phyloP scores from a whole-genome alignment of 1,284 basidiomycete species.

The Sporisorium scitamineum region DNA sequence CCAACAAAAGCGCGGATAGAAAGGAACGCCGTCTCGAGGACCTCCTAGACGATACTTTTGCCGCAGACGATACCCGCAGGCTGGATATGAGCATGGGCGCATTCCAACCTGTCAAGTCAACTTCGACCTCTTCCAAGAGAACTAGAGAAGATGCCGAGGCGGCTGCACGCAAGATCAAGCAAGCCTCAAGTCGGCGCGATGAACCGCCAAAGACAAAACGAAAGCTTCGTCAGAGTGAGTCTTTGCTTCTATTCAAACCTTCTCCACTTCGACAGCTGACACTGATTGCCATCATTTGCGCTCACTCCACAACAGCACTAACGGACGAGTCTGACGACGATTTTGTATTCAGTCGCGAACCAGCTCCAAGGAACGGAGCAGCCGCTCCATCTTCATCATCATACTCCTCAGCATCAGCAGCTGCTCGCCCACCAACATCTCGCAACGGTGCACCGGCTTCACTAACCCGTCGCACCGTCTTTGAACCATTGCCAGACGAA shows the following conservation, averaged over 20 bases:
- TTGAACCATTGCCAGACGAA: constrained; percentile 49
- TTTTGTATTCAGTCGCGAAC: constrained; percentile 52
- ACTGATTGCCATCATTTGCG: background rate
- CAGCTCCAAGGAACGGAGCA: constrained; percentile 16
- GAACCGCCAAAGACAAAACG: constrained; percentile 34
- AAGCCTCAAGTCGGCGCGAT: constrained; percentile 22
- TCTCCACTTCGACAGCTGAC: background rate
- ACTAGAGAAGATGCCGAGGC: constrained; percentile 22
- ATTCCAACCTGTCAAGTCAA: constrained; percentile 30
- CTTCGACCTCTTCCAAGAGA: constrained; percentile 16
- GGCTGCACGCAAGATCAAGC: constrained; percentile 32
- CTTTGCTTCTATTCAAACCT: background rate
- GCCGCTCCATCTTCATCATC: constrained; percentile 18
- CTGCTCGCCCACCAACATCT: constrained; percentile 6
- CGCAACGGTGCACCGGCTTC: constrained; percentile 25
- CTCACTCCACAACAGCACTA: constrained; percentile 12
- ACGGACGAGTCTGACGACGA: constrained; percentile 48
- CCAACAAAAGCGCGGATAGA: constrained; percentile 21
- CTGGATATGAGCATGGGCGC: constrained; percentile 45
- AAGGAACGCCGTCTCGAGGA: constrained; percentile 45
- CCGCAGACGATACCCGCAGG: constrained; percentile 28
- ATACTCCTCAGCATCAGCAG: constrained; percentile 8
- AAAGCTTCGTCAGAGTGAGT: constrained; percentile 41
- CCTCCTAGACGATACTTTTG: constrained; percentile 34
- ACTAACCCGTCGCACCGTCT: constrained; percentile 34